A percentile compares a stretch with the other conserved stretches of the same genome.
Conservation (phyloP, 257 asterid species). For the Anisodus tanguticus region DNA sequence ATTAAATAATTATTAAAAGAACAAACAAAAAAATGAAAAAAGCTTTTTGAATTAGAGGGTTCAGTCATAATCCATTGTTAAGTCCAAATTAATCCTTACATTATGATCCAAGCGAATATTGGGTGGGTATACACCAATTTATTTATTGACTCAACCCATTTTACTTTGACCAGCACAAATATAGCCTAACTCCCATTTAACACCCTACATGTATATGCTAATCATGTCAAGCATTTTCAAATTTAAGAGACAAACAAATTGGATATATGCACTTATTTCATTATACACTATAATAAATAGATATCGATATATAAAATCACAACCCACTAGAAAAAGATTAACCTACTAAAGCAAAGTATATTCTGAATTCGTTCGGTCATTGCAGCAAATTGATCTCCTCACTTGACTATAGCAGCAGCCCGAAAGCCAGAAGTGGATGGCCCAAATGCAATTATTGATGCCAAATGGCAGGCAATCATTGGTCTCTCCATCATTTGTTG, state of each 20-base stretch:
- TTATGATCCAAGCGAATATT: background rate
- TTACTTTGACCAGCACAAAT: background rate
- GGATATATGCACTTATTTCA: background rate
- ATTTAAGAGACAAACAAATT: background rate
- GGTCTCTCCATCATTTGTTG: conserved; percentile 8
- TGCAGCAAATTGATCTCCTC: conserved; percentile 6
- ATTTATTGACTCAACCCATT: background rate
- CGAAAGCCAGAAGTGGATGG: background rate
- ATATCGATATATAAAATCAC: background rate
- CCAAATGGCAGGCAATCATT: conserved; percentile 23
- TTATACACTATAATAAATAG: background rate
- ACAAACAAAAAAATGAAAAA: background rate
- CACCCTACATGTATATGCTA: background rate
- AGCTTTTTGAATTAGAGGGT: background rate
- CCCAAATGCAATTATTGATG: background rate
- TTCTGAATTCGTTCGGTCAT: background rate
- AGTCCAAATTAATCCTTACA: background rate
- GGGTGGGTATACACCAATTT: no score
- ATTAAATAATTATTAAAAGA: no score
- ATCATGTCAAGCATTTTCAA: background rate
- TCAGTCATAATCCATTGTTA: background rate
- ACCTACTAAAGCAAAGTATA: background rate
- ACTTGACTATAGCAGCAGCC: background rate
- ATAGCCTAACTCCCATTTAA: background rate
- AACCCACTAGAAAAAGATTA: background rate